Conservation (phyloP, 345 rosid genomes). For the Syzygium aromaticum region DNA sequence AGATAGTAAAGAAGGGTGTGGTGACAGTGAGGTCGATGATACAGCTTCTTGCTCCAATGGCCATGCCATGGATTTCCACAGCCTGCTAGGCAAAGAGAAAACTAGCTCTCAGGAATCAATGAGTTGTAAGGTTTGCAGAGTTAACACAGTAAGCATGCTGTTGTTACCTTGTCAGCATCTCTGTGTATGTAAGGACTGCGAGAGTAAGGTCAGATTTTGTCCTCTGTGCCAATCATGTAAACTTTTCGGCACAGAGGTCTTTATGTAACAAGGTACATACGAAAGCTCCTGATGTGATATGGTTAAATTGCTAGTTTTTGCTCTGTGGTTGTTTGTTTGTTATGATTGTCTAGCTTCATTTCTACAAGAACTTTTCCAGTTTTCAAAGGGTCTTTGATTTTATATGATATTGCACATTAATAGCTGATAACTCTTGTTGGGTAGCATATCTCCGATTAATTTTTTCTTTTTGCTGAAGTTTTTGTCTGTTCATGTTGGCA, state of each 20-base stretch:
- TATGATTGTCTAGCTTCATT: background rate
- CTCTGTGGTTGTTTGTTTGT: background rate
- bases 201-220: constrained; percentile 73
- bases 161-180: constrained; percentile 93
- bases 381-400: background rate
- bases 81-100: constrained; percentile 31
- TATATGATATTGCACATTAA: background rate
- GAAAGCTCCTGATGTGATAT: background rate
- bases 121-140: constrained; percentile 74
- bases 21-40: constrained; percentile 87
- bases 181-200: constrained; percentile 85
- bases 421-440: background rate
- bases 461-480: background rate
- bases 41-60: constrained; percentile 82
- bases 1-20: constrained; percentile 80
- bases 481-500: background rate
- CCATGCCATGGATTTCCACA: constrained; percentile 37
- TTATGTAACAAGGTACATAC: constrained; percentile 19
- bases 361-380: background rate
- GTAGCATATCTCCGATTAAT: background rate
- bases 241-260: constrained; percentile 71
- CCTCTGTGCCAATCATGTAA: constrained; percentile 79
- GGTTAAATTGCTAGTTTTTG: background rate
- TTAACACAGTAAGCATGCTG: constrained; percentile 65
- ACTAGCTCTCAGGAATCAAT: constrained; percentile 23